phyloP scores from a whole-genome alignment of 352 stramenopile species.

The Paralagenidium karlingii region DNA sequence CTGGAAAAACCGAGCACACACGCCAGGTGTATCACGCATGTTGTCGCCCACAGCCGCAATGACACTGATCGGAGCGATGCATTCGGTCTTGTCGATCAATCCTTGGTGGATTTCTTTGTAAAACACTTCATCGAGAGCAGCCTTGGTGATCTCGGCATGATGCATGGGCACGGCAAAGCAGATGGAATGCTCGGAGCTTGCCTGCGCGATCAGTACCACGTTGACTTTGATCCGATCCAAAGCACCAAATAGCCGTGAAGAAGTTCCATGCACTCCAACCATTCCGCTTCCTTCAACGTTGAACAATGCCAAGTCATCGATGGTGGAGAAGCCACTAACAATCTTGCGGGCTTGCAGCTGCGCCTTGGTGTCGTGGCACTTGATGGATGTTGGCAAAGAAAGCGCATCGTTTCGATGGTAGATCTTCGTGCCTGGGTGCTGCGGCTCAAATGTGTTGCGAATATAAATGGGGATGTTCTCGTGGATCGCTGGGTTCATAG shows the following conservation, averaged over 20 bases:
- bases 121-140: slow-evolving; percentile 70
- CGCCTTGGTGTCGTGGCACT: slow-evolving; percentile 40
- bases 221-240: slow-evolving; percentile 89
- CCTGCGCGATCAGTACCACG: slow-evolving; percentile 91
- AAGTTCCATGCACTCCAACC: slow-evolving; percentile 90
- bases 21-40: slow-evolving; percentile 88
- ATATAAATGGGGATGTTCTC: slow-evolving; percentile 96
- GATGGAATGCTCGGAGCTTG: slow-evolving; percentile 92
- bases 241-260: slow-evolving; percentile 85
- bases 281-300: slow-evolving; percentile 95
- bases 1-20: slow-evolving; percentile 90
- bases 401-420: slow-evolving; percentile 11
- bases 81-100: slow-evolving; percentile 70
- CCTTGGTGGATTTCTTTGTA: slow-evolving; percentile 83
- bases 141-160: slow-evolving; percentile 47
- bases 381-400: no score
- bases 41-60: slow-evolving; percentile 93
- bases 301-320: slow-evolving; percentile 91
- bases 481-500: slow-evolving; percentile 85
- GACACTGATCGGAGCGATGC: slow-evolving; percentile 86
- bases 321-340: slow-evolving; percentile 84
- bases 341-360: slow-evolving; percentile 52
- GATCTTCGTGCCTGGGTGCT: slow-evolving; percentile 72
- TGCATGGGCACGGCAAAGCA: slow-evolving; percentile 87
- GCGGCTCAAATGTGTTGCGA: slow-evolving; percentile 93